These are phyloP conservation scores for Ophiostoma montium DNA, from an alignment of 2,329 filamentous ascomycete genomes.

Conservation along the genomic window DNA sequence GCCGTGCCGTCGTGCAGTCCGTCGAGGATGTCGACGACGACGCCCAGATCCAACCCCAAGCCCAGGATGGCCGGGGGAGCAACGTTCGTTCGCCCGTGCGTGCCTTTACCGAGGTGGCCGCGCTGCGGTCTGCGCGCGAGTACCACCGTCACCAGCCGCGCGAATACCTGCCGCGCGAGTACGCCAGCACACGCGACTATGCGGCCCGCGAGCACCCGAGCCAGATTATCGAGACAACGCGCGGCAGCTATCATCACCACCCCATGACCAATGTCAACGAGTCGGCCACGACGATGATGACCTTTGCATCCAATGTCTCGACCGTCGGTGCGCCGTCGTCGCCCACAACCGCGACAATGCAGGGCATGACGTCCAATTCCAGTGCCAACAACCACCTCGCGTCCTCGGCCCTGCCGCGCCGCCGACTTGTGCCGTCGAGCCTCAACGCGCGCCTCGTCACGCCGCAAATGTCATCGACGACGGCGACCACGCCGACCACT, in stretches of 20 bases:
- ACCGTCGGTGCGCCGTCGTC: not conserved
- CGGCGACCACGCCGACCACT: not conserved
- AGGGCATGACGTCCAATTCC: not conserved
- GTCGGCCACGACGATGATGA: slow-evolving; percentile 14
- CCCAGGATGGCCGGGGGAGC: slow-evolving; percentile 15
- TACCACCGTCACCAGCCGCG: slow-evolving; percentile 20
- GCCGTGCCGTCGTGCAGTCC: slow-evolving; percentile 27
- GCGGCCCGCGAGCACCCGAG: not conserved
- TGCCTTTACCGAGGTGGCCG: slow-evolving; percentile 40
- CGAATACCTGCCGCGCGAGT: slow-evolving; percentile 14
- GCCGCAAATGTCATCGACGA: slow-evolving; percentile 23
- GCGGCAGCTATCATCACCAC: not conserved
- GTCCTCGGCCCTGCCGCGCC: slow-evolving; percentile 36
- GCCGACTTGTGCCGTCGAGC: slow-evolving; percentile 36
- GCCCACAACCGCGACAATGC: not conserved
- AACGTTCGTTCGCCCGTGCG: slow-evolving; percentile 41
- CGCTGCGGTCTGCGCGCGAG: slow-evolving; percentile 22
- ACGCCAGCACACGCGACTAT: slow-evolving; percentile 5
- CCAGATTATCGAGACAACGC: slow-evolving; percentile 1
- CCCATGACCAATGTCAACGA: not conserved
- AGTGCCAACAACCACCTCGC: slow-evolving; percentile 14
- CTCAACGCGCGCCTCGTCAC: slow-evolving; percentile 32
- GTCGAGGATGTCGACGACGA: slow-evolving; percentile 34
- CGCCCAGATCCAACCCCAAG: too few relatives aligned
- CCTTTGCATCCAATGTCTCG: not conserved